Percentiles rank a stretch among this genome's conserved stretches.
These are phyloP conservation scores for Corchorus olitorius DNA, from an alignment of 345 rosid genomes.

Conservation along the genomic window DNA sequence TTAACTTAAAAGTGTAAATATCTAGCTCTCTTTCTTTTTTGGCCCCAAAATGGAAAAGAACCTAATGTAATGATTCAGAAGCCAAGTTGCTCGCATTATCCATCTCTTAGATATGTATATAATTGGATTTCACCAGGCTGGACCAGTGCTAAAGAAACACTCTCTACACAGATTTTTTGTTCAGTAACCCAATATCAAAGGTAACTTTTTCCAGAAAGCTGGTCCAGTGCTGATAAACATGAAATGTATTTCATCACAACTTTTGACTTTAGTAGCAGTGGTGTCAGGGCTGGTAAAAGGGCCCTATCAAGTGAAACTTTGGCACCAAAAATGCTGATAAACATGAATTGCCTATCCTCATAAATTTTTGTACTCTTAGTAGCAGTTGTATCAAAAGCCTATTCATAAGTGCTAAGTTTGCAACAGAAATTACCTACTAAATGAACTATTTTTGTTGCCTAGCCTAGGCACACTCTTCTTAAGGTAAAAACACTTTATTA, in stretches of 20 bases:
- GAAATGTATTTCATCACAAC: background rate
- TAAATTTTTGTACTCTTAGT: background rate
- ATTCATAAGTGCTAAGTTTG: background rate
- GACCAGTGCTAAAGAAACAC: background rate
- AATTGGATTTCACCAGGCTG: conserved; percentile 6
- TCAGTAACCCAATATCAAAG: background rate
- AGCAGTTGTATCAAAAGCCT: background rate
- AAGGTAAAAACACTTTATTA: background rate
- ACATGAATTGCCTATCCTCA: background rate
- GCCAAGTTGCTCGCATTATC: background rate
- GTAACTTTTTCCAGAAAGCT: background rate
- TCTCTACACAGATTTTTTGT: background rate
- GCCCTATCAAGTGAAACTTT: background rate
- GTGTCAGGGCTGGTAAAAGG: background rate
- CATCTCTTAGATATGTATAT: background rate
- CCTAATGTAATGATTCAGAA: background rate
- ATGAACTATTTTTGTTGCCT: too few relatives aligned
- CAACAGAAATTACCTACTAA: background rate
- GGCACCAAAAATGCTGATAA: background rate
- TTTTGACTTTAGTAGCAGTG: background rate
- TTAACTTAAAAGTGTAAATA: background rate
- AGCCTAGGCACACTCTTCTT: too few relatives aligned
- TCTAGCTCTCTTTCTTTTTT: background rate
- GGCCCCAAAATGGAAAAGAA: background rate
- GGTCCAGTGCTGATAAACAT: conserved; percentile 13